Base-by-base conservation (phyloP, 352 stramenopile species). In the Phytophthora foliorum region DNA sequence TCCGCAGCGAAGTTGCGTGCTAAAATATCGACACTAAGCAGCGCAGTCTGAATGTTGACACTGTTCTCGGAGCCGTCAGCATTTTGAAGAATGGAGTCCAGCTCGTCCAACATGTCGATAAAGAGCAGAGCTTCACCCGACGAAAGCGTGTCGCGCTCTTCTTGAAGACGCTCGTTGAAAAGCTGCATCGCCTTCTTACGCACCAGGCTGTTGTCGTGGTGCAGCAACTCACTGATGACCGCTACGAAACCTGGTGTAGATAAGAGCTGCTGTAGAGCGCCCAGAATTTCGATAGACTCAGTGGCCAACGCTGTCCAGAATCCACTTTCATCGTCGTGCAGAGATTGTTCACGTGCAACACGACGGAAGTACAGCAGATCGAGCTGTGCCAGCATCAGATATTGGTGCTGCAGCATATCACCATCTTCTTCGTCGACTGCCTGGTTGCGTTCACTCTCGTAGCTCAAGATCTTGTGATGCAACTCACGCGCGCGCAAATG, bases 131-230 rank as follows among this genome's bases (percentile, higher is more conserved):
- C 78, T 63, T 97, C 90, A 22, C 86, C 86, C 8, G 75, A 75
- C 9, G 82, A 81, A 3, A 97, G 57, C 31, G 81, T 77, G 10
- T 65, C 66, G 16, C 86, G 82, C 41, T 93, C 80, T 21, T 89
- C 82, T 24, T 94, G 81, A 2, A 97, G 76, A 8, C 88, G 87
- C 51, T 94, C 89, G 60, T 95, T 96, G 52, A 97, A 94, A 16
- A 97, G 72, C 72, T 95, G 86, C 82, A 97, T 93, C 6, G 90
- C 90, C 63, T 93, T 93, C 68, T 94, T 93, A 27, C 90, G 90
- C 46, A 97, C 86, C n/a, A 94, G 63, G 22, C 81, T 88, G 61
- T 93, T 93, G 38, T 96, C 89, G 63, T 97, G 90, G 57, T 92
- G 90, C 36, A 97, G 57, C 38, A 97, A 52, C 54, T 95, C 90